Evolutionary conservation across 192 early-diverging fungal species (phyloP).

Genomic region (Spinellus fusiger): DNA sequence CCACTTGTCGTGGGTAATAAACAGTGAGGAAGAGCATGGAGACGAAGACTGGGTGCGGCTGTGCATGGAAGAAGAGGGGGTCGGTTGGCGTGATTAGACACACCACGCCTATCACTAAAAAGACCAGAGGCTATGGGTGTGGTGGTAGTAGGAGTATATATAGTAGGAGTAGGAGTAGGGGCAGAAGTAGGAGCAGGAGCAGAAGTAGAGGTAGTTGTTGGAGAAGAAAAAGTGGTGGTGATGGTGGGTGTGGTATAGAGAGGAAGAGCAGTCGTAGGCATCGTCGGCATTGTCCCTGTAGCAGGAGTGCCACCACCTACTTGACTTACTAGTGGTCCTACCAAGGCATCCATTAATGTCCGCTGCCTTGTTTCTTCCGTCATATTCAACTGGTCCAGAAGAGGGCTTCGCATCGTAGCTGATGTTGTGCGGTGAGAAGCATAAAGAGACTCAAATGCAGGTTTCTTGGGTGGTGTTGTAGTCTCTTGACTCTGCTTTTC

Average conservation of each 20-base stretch:
- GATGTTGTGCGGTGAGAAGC: not conserved
- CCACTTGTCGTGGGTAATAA: no score
- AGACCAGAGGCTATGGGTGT: no score
- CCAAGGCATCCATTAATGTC: conserved; percentile 11
- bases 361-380: conserved; percentile 11
- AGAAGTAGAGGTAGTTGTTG: not conserved
- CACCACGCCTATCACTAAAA: no score
- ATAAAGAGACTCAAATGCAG: not conserved
- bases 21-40: no score
- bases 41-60: no score
- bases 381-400: not conserved
- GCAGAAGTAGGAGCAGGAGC: not conserved
- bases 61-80: no score
- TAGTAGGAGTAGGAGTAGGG: no score
- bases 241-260: not conserved
- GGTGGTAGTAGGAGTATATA: no score
- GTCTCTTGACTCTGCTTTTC: not conserved
- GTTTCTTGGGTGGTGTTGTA: not conserved
- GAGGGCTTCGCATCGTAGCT: no score
- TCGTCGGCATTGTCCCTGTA: no score
- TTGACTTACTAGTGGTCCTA: not conserved
- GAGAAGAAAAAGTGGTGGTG: not conserved
- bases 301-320: not conserved
- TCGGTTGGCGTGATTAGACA: no score
- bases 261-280: no score